Percentiles rank a stretch among this genome's conserved stretches.
Evolutionary conservation across 495 filamentous ascomycete species (phyloP).

Genomic region (Pyrenula aspistea): DNA sequence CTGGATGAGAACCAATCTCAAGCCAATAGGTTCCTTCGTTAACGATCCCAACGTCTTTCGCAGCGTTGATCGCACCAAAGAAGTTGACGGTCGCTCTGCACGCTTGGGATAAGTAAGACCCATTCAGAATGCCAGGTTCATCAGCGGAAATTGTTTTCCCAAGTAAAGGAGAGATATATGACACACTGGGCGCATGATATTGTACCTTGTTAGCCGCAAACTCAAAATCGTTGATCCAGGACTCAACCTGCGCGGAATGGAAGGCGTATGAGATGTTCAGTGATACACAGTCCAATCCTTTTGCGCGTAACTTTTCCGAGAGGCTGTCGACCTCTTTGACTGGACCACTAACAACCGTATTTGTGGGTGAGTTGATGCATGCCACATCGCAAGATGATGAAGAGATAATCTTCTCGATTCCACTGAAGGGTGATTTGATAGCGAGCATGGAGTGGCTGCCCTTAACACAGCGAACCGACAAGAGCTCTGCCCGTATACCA

Average conservation of each 20-base stretch:
- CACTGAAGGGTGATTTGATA: conserved; percentile 3
- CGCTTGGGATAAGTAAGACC: conserved; percentile 51
- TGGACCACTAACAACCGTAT: conserved; percentile 54
- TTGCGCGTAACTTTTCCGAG: conserved; percentile 52
- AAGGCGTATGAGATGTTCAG: conserved; percentile 57
- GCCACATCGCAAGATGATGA: neutral
- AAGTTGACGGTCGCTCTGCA: conserved; percentile 68
- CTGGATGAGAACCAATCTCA: conserved; percentile 51
- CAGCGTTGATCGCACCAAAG: conserved; percentile 47
- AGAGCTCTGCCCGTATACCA: conserved; percentile 20
- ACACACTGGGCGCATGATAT: conserved; percentile 36
- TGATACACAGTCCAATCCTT: conserved; percentile 39
- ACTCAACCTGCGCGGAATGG: conserved; percentile 56
- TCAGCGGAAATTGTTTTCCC: conserved; percentile 34
- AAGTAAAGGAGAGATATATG: conserved; percentile 46
- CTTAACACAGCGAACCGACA: conserved; percentile 12
- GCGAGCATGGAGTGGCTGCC: conserved; percentile 22
- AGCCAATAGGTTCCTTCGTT: conserved; percentile 28
- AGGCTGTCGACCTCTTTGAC: conserved; percentile 51
- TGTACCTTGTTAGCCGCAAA: conserved; percentile 26
- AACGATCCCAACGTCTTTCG: conserved; percentile 33
- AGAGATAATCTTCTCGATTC: neutral
- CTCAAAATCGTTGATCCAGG: conserved; percentile 50
- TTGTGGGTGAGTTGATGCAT: conserved; percentile 52
- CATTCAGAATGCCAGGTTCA: conserved; percentile 31